A percentile compares a stretch with the other conserved stretches of the same genome.
Conservation (phyloP, 768 basidiomycete genomes). For the Tephrocybe sp. region DNA sequence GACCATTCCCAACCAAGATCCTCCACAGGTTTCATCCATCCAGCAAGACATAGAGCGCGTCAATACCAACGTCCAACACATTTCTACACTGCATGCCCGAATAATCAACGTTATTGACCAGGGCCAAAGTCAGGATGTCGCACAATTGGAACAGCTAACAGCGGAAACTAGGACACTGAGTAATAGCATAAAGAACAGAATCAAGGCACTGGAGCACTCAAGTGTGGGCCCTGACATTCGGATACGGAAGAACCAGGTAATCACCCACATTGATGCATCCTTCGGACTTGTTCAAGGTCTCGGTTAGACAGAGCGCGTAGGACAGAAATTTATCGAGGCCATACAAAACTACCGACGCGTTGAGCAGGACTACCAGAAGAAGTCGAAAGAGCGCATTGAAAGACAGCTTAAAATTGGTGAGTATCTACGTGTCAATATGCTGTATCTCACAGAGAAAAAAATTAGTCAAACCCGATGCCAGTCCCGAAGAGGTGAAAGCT, state of each 20-base stretch:
- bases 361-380: constrained; percentile 66
- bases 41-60: constrained; percentile 39
- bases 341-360: constrained; percentile 77
- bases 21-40: constrained; percentile 35
- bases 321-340: constrained; percentile 69
- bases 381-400: constrained; percentile 65
- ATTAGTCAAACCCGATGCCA: constrained; percentile 83
- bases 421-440: constrained; percentile 6
- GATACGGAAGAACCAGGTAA: constrained; percentile 39
- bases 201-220: constrained; percentile 49
- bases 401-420: constrained; percentile 77
- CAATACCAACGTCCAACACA: constrained; percentile 34
- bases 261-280: not conserved
- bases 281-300: not conserved
- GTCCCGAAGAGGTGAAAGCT: constrained; percentile 73
- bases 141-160: constrained; percentile 54
- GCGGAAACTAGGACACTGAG: constrained; percentile 58
- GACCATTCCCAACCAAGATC: not conserved
- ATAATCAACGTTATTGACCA: constrained; percentile 35
- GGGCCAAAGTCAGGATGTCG: constrained; percentile 23
- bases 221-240: constrained; percentile 29
- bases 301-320: constrained; percentile 54
- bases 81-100: constrained; percentile 36
- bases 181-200: constrained; percentile 54
- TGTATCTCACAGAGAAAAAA: not conserved